Percentiles rank a stretch among this genome's conserved stretches.
Evolutionary conservation across 106 monocot genomes (phyloP).

Genomic region (Dactylorhiza incarnata): DNA sequence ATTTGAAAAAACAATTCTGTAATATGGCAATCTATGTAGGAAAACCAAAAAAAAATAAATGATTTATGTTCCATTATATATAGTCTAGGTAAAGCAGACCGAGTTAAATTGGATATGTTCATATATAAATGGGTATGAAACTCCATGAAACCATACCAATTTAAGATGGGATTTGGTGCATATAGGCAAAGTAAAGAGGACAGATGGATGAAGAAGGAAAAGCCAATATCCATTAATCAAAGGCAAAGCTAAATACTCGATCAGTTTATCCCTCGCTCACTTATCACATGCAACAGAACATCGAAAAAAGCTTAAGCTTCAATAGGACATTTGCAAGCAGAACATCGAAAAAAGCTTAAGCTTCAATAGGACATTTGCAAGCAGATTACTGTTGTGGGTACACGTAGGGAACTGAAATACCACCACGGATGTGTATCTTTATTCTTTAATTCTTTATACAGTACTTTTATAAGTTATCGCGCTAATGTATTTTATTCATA

Average conservation of each 20-base stretch:
- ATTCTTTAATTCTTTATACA: no score
- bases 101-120: background rate
- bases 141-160: background rate
- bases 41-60: background rate
- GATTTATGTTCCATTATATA: constrained; percentile 1
- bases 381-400: background rate
- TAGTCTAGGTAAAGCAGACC: background rate
- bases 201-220: background rate
- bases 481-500: no score
- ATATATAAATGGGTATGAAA: background rate
- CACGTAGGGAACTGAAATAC: no score
- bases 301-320: background rate
- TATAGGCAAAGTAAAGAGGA: background rate
- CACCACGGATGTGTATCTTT: no score
- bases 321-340: background rate
- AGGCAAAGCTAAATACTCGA: background rate
- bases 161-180: background rate
- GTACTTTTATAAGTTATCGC: no score
- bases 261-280: background rate
- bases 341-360: background rate
- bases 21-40: no score
- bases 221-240: background rate
- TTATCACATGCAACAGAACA: background rate
- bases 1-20: background rate
- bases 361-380: background rate